A percentile compares a stretch with the other conserved stretches of the same genome.
Evolutionary conservation across 768 basidiomycete species (phyloP).

Genomic region (Xerocomus potaroensis): DNA sequence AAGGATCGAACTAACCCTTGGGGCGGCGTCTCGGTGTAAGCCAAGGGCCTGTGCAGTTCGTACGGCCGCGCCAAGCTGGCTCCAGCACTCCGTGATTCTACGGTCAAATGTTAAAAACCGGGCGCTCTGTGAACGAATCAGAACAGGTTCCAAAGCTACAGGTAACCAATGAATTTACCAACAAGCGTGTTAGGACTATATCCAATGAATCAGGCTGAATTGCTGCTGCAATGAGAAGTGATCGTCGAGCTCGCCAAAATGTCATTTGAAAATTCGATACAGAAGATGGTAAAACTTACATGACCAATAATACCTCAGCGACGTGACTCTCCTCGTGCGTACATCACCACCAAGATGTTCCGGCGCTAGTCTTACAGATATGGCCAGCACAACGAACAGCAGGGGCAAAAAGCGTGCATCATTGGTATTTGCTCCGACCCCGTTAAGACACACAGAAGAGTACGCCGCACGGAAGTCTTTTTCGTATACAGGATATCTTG

Average conservation of each 20-base stretch:
- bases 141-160: background rate
- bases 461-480: slow-evolving; percentile 74
- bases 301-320: slow-evolving; percentile 91
- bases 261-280: slow-evolving; percentile 17
- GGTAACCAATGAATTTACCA: slow-evolving; percentile 39
- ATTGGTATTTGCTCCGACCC: slow-evolving; percentile 60
- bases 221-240: slow-evolving; percentile 86
- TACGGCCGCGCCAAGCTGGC: slow-evolving; percentile 89
- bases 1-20: slow-evolving; percentile 52
- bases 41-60: slow-evolving; percentile 92
- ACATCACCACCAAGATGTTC: slow-evolving; percentile 81
- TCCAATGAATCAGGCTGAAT: slow-evolving; percentile 92
- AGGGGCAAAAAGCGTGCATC: slow-evolving; percentile 85
- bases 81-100: slow-evolving; percentile 94
- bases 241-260: slow-evolving; percentile 62
- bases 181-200: slow-evolving; percentile 84
- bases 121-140: slow-evolving; percentile 49
- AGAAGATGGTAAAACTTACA: slow-evolving; percentile 50
- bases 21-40: slow-evolving; percentile 82
- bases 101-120: slow-evolving; percentile 69
- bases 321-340: slow-evolving; percentile 69
- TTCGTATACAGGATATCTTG: slow-evolving; percentile 88
- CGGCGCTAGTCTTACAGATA: slow-evolving; percentile 80
- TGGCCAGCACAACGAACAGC: slow-evolving; percentile 90
- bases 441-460: slow-evolving; percentile 58